Evolutionary conservation across 257 asterid genomes (phyloP).

Genomic region (Solanum pimpinellifolium): DNA sequence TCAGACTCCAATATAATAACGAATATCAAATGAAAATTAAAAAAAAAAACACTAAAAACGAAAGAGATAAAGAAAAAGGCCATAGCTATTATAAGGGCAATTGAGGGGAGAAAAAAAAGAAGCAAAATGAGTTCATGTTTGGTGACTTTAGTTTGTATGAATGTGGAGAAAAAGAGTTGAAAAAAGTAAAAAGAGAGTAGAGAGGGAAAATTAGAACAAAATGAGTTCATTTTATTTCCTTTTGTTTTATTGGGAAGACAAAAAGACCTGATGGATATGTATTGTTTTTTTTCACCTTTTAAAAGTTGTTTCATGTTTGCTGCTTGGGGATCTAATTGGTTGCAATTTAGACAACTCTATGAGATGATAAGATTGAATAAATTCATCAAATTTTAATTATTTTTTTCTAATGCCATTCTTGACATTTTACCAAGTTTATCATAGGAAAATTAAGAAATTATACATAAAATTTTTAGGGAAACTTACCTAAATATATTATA

Average conservation of each 20-base stretch:
- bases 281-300: neutral
- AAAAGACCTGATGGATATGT: neutral
- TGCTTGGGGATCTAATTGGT: neutral
- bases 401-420: neutral
- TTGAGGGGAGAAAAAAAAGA: neutral
- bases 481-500: too few relatives aligned
- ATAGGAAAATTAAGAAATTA: too few relatives aligned
- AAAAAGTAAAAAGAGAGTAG: neutral
- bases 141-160: neutral
- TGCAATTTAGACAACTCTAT: neutral
- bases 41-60: neutral
- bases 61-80: neutral
- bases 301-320: neutral
- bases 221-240: neutral
- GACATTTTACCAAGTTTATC: neutral
- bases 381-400: neutral
- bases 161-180: neutral
- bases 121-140: neutral
- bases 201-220: slow-evolving; percentile 3
- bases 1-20: too few relatives aligned
- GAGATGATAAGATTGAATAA: neutral
- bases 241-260: neutral
- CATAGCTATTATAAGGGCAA: neutral
- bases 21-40: too few relatives aligned
- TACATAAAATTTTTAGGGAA: too few relatives aligned